These are phyloP conservation scores for Leucocoprinus leucothites DNA, from an alignment of 768 basidiomycete genomes.

Conservation along the genomic window DNA sequence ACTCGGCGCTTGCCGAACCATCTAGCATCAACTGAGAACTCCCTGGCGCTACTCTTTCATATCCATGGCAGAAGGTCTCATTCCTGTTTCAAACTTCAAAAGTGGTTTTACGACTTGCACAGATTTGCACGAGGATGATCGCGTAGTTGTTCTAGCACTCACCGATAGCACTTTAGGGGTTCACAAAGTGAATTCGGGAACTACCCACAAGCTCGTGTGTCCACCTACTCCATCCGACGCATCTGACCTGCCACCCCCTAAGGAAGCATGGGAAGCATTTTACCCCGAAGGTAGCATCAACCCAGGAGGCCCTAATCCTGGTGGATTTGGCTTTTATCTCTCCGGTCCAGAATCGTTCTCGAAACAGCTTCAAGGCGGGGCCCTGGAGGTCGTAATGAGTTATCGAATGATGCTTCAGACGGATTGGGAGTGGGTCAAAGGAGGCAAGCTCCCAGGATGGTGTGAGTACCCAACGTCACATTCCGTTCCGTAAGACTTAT, in stretches of 20 bases:
- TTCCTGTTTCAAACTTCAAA: constrained; percentile 27
- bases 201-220: constrained; percentile 31
- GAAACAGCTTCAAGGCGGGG: constrained; percentile 29
- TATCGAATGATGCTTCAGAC: constrained; percentile 65
- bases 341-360: constrained; percentile 47
- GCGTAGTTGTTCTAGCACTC: constrained; percentile 28
- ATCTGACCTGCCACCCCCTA: constrained; percentile 17
- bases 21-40: too few species aligned
- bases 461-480: constrained; percentile 38
- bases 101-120: constrained; percentile 42
- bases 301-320: constrained; percentile 45
- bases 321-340: constrained; percentile 73
- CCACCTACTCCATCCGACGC: constrained; percentile 9
- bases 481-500: background rate
- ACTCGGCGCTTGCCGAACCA: too few species aligned
- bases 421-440: constrained; percentile 68
- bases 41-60: too few species aligned
- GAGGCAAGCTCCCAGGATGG: constrained; percentile 74
- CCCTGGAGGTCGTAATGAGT: constrained; percentile 55
- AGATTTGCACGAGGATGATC: constrained; percentile 17
- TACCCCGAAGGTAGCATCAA: constrained; percentile 63
- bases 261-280: constrained; percentile 56
- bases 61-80: constrained; percentile 11
- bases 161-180: constrained; percentile 45
- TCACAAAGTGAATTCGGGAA: constrained; percentile 40